Evolutionary conservation across 331 rosid genomes (phyloP).

Genomic region (Malus hybrid): DNA sequence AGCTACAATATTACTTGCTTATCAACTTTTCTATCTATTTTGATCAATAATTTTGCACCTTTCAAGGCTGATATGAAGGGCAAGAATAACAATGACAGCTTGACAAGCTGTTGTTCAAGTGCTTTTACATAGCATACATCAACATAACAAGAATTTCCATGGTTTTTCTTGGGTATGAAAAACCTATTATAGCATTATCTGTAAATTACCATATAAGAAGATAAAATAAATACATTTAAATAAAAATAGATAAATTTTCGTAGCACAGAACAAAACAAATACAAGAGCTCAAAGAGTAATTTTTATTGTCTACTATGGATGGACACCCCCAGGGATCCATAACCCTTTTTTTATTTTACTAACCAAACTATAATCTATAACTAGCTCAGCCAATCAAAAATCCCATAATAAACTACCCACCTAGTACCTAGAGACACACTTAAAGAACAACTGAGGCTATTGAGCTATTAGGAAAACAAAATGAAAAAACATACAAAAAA

Average conservation of each 20-base stretch:
- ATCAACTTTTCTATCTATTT: not conserved
- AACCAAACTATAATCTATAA: not conserved
- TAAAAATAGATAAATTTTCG: no score
- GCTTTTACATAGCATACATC: not conserved
- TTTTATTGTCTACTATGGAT: not conserved
- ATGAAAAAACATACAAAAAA: slow-evolving; percentile 4
- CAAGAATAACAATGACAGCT: not conserved
- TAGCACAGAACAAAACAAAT: no score
- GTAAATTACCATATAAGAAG: not conserved
- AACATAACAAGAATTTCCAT: not conserved
- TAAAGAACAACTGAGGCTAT: not conserved
- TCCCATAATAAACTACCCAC: not conserved
- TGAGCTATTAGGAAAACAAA: slow-evolving; percentile 1
- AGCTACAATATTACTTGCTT: not conserved
- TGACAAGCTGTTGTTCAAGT: not conserved
- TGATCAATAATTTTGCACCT: not conserved
- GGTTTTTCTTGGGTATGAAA: not conserved
- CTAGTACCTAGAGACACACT: not conserved
- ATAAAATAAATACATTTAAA: no score
- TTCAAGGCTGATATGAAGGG: not conserved
- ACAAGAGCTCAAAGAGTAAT: no score
- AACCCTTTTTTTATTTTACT: not conserved
- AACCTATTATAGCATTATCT: not conserved
- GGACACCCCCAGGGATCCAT: not conserved
- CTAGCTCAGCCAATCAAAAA: not conserved